Base-by-base conservation (phyloP, 331 rosid genomes). In the Malus hybrid region DNA sequence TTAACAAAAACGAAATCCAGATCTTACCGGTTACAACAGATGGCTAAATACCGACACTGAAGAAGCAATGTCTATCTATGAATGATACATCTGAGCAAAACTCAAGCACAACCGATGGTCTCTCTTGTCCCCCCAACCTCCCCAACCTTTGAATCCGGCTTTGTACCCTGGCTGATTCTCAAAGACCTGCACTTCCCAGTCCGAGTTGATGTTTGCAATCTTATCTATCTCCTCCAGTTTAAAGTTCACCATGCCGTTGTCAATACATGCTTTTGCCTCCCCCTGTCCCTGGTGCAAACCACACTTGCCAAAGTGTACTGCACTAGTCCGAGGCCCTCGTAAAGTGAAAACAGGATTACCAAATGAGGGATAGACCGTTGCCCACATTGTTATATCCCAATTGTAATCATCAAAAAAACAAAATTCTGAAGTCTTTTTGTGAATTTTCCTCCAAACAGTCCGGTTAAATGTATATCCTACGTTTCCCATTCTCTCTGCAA, bases 331-430 rank as follows among this genome's bases (percentile, higher is more conserved):
- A 31, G 99, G 90, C 60, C 96, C 97, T 76, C 99, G 86, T 62
- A 94, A 65, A 0, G 97, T 63, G 88, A 89, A 89, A 73, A 94
- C 99, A 59, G 99, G 91, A 62, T 81, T 81, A 19, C 97, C 97
- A 78, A 94, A 94, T 1, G 97, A 94, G 22, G 99, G 99, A 79
- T 92, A 94, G 70, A 94, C 97, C 5, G 95, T 90, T 19, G 97
- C 94, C 99, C 99, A 94, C 99, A 94, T 90, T 18, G 99, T 92
- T 80, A 94, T 92, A 78, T 94, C 97, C 99, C 99, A 94, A 61
- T 94, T 94, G 83, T 92, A 92, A 44, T 94, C 99, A 69, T 92
- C 99, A 69, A 92, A 94, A 80, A 77, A 85, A 54, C 97, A 94
- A 81, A 94, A 92, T 8, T 90, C 84, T 52, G 70, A 81, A 42